Evolutionary conservation across 2,329 filamentous ascomycete species (phyloP).

Genomic region (Fusarium siculi): DNA sequence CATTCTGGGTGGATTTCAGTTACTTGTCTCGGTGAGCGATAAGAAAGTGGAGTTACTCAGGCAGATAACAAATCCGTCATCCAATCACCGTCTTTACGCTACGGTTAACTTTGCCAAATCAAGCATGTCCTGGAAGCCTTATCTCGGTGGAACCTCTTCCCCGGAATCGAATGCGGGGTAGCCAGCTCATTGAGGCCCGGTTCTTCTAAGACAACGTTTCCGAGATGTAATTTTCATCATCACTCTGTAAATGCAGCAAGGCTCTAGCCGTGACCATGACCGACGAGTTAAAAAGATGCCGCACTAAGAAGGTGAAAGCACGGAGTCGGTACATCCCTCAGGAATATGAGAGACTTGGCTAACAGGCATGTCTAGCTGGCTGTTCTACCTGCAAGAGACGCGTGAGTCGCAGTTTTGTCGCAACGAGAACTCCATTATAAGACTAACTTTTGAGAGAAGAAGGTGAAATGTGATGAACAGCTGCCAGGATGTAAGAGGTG

Average conservation of each 20-base stretch:
- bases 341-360: background rate
- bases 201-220: background rate
- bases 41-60: background rate
- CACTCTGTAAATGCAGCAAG: no score
- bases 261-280: background rate
- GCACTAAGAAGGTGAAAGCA: constrained; percentile 5
- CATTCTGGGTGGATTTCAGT: background rate
- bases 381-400: constrained; percentile 26
- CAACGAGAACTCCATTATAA: accelerated
- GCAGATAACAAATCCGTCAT: background rate
- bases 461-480: constrained; percentile 33
- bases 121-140: background rate
- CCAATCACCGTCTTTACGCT: background rate
- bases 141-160: no score
- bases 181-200: background rate
- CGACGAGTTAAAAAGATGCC: background rate
- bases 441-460: background rate
- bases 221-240: background rate
- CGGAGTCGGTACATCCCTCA: background rate
- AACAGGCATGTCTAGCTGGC: background rate
- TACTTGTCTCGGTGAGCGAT: background rate
- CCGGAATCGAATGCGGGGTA: background rate
- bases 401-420: background rate
- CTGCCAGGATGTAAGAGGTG: constrained; percentile 23
- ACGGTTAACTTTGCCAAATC: background rate